phyloP scores from a whole-genome alignment of 148 eudicot genomes.

The Rhododendron ovatum region DNA sequence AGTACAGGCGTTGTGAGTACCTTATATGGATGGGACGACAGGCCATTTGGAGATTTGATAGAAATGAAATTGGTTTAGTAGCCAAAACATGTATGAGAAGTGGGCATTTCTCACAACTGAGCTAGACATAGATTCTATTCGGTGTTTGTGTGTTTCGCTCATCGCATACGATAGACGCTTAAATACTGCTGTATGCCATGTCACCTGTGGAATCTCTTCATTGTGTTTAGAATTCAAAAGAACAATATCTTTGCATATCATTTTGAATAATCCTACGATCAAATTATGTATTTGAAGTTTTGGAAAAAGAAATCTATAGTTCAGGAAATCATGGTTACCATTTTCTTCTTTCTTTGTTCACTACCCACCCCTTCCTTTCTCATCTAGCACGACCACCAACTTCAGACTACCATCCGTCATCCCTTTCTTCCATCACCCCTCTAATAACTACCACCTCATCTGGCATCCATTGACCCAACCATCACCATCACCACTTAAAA shows the following conservation, averaged over 20 bases:
- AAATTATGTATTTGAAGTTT: not conserved
- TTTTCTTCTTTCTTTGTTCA: not conserved
- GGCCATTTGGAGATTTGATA: not conserved
- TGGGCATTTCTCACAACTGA: not conserved
- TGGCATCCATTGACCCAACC: not conserved
- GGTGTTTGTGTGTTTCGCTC: not conserved
- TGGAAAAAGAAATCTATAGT: not conserved
- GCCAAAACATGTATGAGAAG: not conserved
- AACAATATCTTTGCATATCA: not conserved
- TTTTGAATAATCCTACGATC: too few species aligned
- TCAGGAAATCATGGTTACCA: not conserved
- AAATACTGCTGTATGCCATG: not conserved
- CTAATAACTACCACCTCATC: not conserved
- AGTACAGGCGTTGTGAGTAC: not conserved
- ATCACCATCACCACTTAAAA: too few species aligned
- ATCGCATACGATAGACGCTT: not conserved
- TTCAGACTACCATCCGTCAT: not conserved
- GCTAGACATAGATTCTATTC: not conserved
- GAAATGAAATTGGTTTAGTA: not conserved
- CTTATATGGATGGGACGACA: not conserved
- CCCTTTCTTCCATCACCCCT: not conserved
- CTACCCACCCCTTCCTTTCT: not conserved
- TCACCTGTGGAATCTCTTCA: not conserved
- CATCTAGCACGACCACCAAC: not conserved
- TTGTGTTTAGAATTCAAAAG: not conserved